A percentile compares a stretch with the other conserved stretches of the same genome.
Conservation (phyloP, 257 asterid genomes). For the Plantago major region DNA sequence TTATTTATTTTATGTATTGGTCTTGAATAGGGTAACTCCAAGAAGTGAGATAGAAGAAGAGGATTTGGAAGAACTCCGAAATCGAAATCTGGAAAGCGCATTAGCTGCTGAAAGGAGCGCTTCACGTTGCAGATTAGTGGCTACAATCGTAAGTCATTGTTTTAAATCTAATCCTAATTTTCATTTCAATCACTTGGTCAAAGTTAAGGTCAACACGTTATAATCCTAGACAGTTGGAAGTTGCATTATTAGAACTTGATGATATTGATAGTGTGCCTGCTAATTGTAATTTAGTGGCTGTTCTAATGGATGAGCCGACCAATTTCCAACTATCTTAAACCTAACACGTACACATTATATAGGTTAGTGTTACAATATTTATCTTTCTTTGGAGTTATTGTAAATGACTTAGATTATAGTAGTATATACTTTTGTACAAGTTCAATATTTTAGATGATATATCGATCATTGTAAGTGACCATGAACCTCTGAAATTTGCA, state of each 20-base stretch:
- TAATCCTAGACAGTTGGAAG: conserved; percentile 20
- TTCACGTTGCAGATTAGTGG: conserved; percentile 64
- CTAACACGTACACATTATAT: neutral
- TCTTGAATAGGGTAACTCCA: conserved; percentile 40
- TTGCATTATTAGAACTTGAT: conserved; percentile 19
- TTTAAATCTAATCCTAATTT: neutral
- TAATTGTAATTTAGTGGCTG: conserved; percentile 1
- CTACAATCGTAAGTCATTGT: conserved; percentile 52
- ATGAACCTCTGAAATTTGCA: conserved; percentile 19
- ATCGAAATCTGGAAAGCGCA: conserved; percentile 29
- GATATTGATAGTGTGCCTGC: neutral
- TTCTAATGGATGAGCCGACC: neutral
- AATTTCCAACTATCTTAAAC: conserved; percentile 1
- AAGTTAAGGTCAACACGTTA: neutral
- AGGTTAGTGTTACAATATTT: neutral
- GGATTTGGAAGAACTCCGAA: conserved; percentile 17
- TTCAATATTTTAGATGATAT: too few species aligned
- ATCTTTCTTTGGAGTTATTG: too few species aligned
- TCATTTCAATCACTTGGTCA: conserved; percentile 4
- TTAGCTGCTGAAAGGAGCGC: conserved; percentile 45
- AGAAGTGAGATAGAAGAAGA: conserved; percentile 33
- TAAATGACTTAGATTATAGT: too few species aligned
- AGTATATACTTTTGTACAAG: too few species aligned
- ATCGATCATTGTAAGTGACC: neutral
- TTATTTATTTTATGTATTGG: conserved; percentile 23